A percentile compares a stretch with the other conserved stretches of the same genome.
phyloP scores from a whole-genome alignment of 495 filamentous ascomycete genomes.

The Durotheca rogersii region DNA sequence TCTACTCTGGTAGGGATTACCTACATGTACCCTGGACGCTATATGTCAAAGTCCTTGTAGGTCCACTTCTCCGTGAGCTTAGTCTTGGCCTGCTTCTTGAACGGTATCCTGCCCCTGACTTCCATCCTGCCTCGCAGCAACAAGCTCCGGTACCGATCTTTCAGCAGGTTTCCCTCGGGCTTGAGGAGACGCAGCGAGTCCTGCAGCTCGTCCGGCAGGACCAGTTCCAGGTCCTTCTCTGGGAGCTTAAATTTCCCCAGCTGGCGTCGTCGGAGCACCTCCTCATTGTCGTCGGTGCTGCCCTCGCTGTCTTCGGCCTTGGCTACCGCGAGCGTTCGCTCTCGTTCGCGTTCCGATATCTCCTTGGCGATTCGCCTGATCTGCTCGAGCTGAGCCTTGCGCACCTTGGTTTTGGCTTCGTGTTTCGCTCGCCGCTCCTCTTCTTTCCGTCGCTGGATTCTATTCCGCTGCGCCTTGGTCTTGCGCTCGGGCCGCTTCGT shows the following conservation, averaged over 20 bases:
- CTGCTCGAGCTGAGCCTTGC: conserved; percentile 63
- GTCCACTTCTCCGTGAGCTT: conserved; percentile 92
- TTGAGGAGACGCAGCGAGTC: conserved; percentile 86
- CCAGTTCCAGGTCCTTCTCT: conserved; percentile 78
- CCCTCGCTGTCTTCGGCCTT: conserved; percentile 45
- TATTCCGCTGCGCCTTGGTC: conserved; percentile 82
- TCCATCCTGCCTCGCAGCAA: conserved; percentile 88
- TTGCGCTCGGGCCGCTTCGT: conserved; percentile 78
- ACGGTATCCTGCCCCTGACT: conserved; percentile 69
- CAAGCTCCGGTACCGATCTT: conserved; percentile 87
- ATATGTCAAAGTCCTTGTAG: conserved; percentile 81
- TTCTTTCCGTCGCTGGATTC: conserved; percentile 81
- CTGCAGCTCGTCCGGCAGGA: conserved; percentile 89
- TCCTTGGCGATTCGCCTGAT: conserved; percentile 65
- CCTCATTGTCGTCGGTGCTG: conserved; percentile 53
- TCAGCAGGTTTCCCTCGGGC: conserved; percentile 90
- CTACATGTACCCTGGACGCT: conserved; percentile 5
- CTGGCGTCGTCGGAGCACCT: conserved; percentile 69
- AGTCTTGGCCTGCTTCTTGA: conserved; percentile 74
- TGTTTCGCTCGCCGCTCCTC: conserved; percentile 70
- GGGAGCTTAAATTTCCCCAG: conserved; percentile 78
- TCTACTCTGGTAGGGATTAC: not conserved
- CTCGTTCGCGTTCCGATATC: conserved; percentile 55
- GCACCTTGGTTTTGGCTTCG: conserved; percentile 69
- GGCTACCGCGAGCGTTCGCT: conserved; percentile 44